Percentiles rank a stretch among this genome's conserved stretches.
phyloP scores from a whole-genome alignment of 352 stramenopile species.

The Pythium myriotylum region DNA sequence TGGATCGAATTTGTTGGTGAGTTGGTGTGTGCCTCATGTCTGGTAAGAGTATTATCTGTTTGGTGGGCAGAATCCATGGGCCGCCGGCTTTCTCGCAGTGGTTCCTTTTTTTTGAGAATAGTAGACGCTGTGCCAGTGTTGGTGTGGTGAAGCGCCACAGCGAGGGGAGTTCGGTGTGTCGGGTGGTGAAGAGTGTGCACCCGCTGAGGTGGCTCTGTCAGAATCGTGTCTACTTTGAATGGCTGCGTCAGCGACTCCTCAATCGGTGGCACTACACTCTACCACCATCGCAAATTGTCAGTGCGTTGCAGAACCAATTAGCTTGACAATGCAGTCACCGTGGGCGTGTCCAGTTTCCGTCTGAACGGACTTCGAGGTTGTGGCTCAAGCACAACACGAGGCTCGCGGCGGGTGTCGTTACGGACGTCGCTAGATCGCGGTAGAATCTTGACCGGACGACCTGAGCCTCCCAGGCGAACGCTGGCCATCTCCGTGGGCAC shows the following conservation, averaged over 20 bases:
- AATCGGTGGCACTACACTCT: slow-evolving; percentile 4
- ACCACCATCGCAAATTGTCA: background rate
- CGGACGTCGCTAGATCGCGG: background rate
- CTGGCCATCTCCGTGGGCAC: slow-evolving; percentile 49
- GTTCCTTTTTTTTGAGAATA: background rate
- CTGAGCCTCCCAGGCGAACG: slow-evolving; percentile 53
- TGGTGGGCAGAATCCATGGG: no score
- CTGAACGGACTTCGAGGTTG: slow-evolving; percentile 48
- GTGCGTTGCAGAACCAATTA: no score
- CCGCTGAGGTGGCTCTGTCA: background rate
- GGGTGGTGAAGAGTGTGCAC: slow-evolving; percentile 34
- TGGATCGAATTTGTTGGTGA: no score
- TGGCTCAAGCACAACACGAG: slow-evolving; percentile 35
- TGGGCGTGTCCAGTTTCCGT: slow-evolving; percentile 38
- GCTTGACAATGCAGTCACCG: no score
- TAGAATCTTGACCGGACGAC: slow-evolving; percentile 37
- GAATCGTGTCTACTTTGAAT: slow-evolving; percentile 20
- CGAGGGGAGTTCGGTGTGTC: slow-evolving; percentile 14
- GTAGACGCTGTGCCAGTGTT: background rate
- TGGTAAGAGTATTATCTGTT: no score
- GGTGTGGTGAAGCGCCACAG: background rate
- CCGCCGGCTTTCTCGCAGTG: no score
- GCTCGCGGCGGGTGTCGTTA: slow-evolving; percentile 8
- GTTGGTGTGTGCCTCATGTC: no score
- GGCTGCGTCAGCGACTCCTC: background rate